Percentiles rank a stretch among this genome's conserved stretches.
Evolutionary conservation across 2,329 filamentous ascomycete genomes (phyloP).

Genomic region (Neoarthrinium moseri): DNA sequence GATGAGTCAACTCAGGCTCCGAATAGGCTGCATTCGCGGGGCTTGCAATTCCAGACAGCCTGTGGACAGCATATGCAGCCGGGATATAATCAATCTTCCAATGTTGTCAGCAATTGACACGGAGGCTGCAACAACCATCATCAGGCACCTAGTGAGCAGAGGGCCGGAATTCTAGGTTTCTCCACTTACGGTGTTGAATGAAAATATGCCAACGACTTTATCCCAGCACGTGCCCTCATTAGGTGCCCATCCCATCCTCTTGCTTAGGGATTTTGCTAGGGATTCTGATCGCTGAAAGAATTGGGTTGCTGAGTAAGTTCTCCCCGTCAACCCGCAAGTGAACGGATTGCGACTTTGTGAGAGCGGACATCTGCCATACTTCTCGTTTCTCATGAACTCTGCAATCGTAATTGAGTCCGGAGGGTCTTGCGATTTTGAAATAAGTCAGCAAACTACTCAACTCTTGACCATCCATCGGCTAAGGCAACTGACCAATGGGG

Average conservation of each 20-base stretch:
- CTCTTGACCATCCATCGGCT: neutral
- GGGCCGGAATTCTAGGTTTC: too few species aligned
- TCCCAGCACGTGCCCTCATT: constrained; percentile 73
- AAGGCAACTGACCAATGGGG: too few species aligned
- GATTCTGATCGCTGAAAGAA: constrained; percentile 63
- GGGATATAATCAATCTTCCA: constrained; percentile 62
- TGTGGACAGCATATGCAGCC: constrained; percentile 66
- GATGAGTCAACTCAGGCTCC: constrained; percentile 62
- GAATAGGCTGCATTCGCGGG: constrained; percentile 72
- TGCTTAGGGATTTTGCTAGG: constrained; percentile 61
- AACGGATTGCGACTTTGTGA: constrained; percentile 63
- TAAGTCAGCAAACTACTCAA: too few species aligned
- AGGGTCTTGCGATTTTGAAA: constrained; percentile 23
- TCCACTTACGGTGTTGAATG: constrained; percentile 61
- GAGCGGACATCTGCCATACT: constrained; percentile 61
- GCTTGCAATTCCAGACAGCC: constrained; percentile 63
- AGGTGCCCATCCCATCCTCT: constrained; percentile 66
- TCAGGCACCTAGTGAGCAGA: too few species aligned
- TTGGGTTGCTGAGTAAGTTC: constrained; percentile 58
- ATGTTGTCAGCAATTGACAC: neutral
- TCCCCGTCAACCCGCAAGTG: constrained; percentile 67
- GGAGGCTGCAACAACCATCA: too few species aligned
- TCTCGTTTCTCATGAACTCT: constrained; percentile 70
- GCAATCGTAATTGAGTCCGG: constrained; percentile 66
- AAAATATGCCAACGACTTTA: constrained; percentile 71